Percentiles rank a stretch among this genome's conserved stretches.
Conservation (phyloP, 1,284 basidiomycete genomes). For the Ustilago lituana region DNA sequence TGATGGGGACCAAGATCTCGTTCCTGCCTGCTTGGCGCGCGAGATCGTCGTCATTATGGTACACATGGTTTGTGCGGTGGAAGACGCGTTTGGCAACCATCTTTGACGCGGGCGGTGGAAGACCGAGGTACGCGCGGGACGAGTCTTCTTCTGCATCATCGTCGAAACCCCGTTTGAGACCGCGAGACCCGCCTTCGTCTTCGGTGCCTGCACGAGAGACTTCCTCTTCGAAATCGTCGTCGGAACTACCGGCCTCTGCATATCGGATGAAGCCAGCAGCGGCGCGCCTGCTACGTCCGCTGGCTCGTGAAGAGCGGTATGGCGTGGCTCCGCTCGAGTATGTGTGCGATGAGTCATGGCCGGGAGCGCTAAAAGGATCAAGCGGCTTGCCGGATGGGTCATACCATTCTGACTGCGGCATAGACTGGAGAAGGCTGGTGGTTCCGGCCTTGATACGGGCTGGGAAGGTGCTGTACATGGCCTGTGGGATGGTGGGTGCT, state of each 20-base stretch:
- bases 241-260: slow-evolving; percentile 52
- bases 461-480: slow-evolving; percentile 82
- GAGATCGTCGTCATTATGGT: slow-evolving; percentile 71
- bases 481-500: slow-evolving; percentile 71
- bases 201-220: slow-evolving; percentile 24
- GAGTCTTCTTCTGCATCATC: slow-evolving; percentile 49
- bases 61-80: slow-evolving; percentile 73
- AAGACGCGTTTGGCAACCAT: slow-evolving; percentile 73
- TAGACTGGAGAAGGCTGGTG: slow-evolving; percentile 90
- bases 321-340: slow-evolving; percentile 6
- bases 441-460: slow-evolving; percentile 92
- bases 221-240: slow-evolving; percentile 55
- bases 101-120: slow-evolving; percentile 81
- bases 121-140: slow-evolving; percentile 80
- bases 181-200: slow-evolving; percentile 41
- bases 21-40: slow-evolving; percentile 66
- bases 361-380: slow-evolving; percentile 28
- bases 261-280: slow-evolving; percentile 51
- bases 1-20: slow-evolving; percentile 84
- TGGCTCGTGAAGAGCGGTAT: slow-evolving; percentile 31
- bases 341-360: slow-evolving; percentile 15
- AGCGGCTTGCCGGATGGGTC: slow-evolving; percentile 38
- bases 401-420: slow-evolving; percentile 67
- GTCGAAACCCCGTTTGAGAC: slow-evolving; percentile 42
- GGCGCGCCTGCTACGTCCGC: slow-evolving; percentile 31